Base-by-base conservation (phyloP, 352 stramenopile species). In the Pseudoperonospora humuli region DNA sequence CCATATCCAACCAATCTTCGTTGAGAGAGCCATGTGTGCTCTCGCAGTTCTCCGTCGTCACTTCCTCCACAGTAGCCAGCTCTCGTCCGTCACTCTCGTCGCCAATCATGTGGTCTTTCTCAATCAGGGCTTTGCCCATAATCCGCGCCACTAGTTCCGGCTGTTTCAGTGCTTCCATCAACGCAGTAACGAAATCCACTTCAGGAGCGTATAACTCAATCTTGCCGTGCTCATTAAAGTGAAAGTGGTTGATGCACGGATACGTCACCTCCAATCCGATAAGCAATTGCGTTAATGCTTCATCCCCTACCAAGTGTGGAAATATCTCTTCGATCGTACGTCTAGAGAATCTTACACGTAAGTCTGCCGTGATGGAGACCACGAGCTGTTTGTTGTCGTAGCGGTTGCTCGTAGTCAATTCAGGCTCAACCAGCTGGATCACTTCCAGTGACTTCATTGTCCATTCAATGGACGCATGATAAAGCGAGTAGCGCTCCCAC, bases 401-500 rank as follows among this genome's bases (percentile, higher is more conserved):
- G 45, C 52, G 20, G 63, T 73, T 42, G 67, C 54, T 20, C 0
- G 6, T 7, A 13, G 28, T 56, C 20, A 43, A 8, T 1, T 36
- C 26, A 4, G 55, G 43, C 15, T 55, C 40, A 11, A 40, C 29
- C 34, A 59, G 29, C 31, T 64, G 38, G 13, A 64, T 26, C 14
- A 81, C 31, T 14, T 65, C 54, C 25, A 81, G 38, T 18, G 67
- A 70, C 36, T 56, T 64, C 42, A 83, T 56, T 7, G 58, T 57
- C 51, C 65, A 79, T 31, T 61, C 37, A n/a, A 85, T 60, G 8
- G 56, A 42, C 1, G 56, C 43, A 44, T 78, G 56, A 39, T 61
- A 76, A 13, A 63, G 34, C n/a, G 68, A 75, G 54, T 85, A 81
- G 28, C 65, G 66, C 31, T 79, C 47, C 70, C 73, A 83, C 26